Conservation (phyloP, 345 rosid genomes). For the Turnera subulata region DNA sequence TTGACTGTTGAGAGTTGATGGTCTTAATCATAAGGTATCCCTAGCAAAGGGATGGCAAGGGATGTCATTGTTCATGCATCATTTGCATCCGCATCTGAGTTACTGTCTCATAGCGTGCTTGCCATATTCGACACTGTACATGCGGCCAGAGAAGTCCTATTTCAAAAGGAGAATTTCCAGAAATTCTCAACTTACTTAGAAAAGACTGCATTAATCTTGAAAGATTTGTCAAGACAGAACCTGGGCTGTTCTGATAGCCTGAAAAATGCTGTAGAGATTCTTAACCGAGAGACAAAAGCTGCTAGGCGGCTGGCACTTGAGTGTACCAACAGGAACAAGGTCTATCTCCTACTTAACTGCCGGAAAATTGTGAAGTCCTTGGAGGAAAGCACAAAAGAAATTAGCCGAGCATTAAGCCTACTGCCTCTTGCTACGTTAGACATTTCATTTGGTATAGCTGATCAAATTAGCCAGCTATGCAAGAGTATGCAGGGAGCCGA, state of each 20-base stretch:
- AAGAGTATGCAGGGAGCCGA: conserved; percentile 49
- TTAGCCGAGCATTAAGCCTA: conserved; percentile 49
- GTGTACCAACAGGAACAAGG: conserved; percentile 50
- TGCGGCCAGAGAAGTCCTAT: conserved; percentile 38
- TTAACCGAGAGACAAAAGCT: conserved; percentile 45
- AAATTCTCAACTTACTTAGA: conserved; percentile 46
- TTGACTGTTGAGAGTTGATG: too few relatives aligned
- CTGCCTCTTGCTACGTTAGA: conserved; percentile 54
- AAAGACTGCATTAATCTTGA: conserved; percentile 45
- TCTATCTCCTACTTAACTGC: conserved; percentile 56
- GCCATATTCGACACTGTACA: conserved; percentile 33
- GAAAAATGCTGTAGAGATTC: conserved; percentile 42
- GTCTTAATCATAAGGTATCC: too few relatives aligned
- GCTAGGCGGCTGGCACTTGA: conserved; percentile 43
- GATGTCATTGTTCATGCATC: too few relatives aligned
- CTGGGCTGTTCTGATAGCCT: conserved; percentile 36
- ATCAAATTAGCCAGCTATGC: conserved; percentile 35
- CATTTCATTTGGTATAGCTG: conserved; percentile 39
- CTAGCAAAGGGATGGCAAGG: too few relatives aligned
- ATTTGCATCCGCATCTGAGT: conserved; percentile 44
- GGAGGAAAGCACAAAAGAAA: conserved; percentile 36
- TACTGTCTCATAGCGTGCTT: conserved; percentile 40
- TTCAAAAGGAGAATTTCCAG: conserved; percentile 50
- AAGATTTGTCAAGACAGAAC: conserved; percentile 39
- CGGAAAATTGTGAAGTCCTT: conserved; percentile 42